These are phyloP conservation scores for Maudiozyma saulgeensis DNA, from an alignment of 805 yeast species.

Conservation along the genomic window DNA sequence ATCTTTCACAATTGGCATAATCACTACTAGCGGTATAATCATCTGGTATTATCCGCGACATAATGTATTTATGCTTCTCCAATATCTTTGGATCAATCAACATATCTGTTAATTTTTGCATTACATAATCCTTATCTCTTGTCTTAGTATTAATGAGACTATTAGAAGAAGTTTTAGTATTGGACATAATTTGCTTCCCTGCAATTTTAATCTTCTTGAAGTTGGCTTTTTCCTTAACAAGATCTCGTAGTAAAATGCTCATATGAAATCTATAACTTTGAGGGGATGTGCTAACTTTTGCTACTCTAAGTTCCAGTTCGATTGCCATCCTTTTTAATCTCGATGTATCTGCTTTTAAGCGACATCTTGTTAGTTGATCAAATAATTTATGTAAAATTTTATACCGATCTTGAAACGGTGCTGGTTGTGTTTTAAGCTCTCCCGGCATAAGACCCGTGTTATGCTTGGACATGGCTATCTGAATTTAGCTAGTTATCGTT, in stretches of 20 bases:
- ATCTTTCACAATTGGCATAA: slow-evolving; percentile 20
- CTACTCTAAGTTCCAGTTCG: slow-evolving; percentile 21
- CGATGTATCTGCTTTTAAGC: slow-evolving; percentile 7
- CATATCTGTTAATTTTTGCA: slow-evolving; percentile 13
- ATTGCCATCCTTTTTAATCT: slow-evolving; percentile 16
- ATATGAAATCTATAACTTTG: slow-evolving; percentile 27
- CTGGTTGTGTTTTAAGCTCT: slow-evolving; percentile 24
- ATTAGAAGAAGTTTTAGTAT: not conserved
- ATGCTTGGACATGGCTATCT: not conserved
- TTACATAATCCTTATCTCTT: slow-evolving; percentile 6
- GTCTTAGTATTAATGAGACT: not conserved
- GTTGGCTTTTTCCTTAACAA: slow-evolving; percentile 23
- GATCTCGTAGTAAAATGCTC: slow-evolving; percentile 25
- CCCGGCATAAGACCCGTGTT: slow-evolving; percentile 17
- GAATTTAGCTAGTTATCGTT: not conserved
- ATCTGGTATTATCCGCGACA: slow-evolving; percentile 3
- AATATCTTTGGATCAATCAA: slow-evolving; percentile 13
- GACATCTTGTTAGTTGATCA: slow-evolving; percentile 13
- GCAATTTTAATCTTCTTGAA: slow-evolving; percentile 16
- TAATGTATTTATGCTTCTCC: slow-evolving; percentile 20
- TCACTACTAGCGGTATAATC: not conserved
- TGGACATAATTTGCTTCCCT: slow-evolving; percentile 12
- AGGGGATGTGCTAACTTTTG: slow-evolving; percentile 18
- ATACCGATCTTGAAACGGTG: slow-evolving; percentile 25
- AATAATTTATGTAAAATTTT: slow-evolving; percentile 23